A percentile compares a stretch with the other conserved stretches of the same genome.
Evolutionary conservation across 73 alveolate species (phyloP).

Genomic region (Symbiodinium natans): DNA sequence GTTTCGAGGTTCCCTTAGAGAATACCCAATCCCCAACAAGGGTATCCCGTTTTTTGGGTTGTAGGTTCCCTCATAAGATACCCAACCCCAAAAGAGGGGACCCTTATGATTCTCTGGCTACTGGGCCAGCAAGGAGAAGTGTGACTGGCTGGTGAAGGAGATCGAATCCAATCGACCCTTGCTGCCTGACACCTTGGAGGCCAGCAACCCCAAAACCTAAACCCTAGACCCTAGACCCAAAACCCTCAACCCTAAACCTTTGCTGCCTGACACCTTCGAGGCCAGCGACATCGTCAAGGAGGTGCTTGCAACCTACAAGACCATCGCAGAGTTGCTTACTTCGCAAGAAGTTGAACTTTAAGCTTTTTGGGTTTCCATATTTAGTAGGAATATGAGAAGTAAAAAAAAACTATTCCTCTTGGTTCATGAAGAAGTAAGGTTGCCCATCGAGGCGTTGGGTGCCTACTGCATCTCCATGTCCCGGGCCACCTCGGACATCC

Average conservation of each 20-base stretch:
- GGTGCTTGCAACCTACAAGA: conserved; percentile 64
- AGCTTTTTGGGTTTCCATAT: no score
- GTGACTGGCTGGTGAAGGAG: conserved; percentile 91
- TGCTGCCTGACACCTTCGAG: conserved; percentile 17
- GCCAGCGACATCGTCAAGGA: conserved; percentile 84
- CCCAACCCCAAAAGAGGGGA: no score
- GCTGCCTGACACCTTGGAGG: conserved; percentile 29
- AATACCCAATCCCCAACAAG: neutral
- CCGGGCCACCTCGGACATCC: conserved; percentile 72
- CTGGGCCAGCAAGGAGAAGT: conserved; percentile 22
- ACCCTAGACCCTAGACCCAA: no score
- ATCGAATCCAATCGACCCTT: conserved; percentile 75
- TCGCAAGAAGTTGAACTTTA: no score
- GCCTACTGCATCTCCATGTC: conserved; percentile 92
- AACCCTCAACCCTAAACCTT: no score
- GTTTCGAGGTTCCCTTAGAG: no score
- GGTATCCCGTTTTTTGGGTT: neutral
- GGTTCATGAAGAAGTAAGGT: neutral
- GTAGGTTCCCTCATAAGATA: no score
- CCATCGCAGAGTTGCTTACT: neutral
- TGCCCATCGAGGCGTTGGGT: conserved; percentile 80
- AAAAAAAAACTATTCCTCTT: neutral
- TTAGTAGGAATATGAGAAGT: neutral
- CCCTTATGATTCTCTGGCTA: no score
- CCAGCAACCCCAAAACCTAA: no score